These are phyloP conservation scores for Phoma sp. DNA, from an alignment of 2,329 filamentous ascomycete species.

Conservation along the genomic window DNA sequence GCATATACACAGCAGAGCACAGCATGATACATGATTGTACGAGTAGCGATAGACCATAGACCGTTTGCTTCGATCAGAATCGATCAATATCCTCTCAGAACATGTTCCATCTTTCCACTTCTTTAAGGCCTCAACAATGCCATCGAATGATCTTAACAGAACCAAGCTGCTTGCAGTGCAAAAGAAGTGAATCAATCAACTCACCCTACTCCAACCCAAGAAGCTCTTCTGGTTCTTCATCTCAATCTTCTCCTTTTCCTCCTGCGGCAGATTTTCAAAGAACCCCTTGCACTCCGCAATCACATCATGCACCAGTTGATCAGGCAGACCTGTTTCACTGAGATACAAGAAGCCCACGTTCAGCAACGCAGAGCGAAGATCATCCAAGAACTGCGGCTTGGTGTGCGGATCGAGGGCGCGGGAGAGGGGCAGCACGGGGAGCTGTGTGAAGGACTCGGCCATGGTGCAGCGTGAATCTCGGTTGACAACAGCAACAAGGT, in stretches of 20 bases:
- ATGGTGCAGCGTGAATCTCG: neutral
- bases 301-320: conserved; percentile 68
- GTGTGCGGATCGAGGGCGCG: conserved; percentile 69
- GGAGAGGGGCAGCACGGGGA: conserved; percentile 79
- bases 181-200: conserved; percentile 21
- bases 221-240: conserved; percentile 59
- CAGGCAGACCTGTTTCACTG: conserved; percentile 68
- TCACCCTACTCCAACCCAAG: conserved; percentile 54
- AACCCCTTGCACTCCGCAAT: conserved; percentile 72
- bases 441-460: conserved; percentile 63
- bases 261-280: conserved; percentile 72
- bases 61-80: neutral
- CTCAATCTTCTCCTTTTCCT: conserved; percentile 71
- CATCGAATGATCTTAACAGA: neutral
- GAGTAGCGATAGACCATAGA: conserved; percentile 14
- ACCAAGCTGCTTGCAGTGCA: neutral
- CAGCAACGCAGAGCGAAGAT: conserved; percentile 76
- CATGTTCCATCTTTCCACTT: neutral
- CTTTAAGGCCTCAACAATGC: neutral
- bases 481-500: too few species aligned
- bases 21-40: conserved; percentile 11
- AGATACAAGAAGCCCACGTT: conserved; percentile 91
- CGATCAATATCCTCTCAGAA: neutral
- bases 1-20: conserved; percentile 4
- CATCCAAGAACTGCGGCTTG: conserved; percentile 73